Evolutionary conservation across 208 protist genomes (phyloP).

Genomic region (Acanthamoeba lenticulata): DNA sequence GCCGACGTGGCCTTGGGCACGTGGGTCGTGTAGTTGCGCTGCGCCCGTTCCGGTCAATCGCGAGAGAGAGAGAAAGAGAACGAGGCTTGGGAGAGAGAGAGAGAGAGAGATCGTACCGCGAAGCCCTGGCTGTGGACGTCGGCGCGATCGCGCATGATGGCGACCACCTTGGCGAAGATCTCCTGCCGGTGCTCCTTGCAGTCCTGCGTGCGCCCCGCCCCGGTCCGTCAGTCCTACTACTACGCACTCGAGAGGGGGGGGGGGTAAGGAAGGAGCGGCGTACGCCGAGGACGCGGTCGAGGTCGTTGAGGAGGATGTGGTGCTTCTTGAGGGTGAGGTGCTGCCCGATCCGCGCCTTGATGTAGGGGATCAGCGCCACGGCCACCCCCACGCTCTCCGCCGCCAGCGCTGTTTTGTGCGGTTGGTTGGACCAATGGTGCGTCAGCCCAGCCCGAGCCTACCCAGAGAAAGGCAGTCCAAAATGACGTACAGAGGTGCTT

Average conservation of each 20-base stretch:
- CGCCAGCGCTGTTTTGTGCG: background rate
- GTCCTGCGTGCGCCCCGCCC: background rate
- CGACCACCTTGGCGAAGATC: slow-evolving; percentile 78
- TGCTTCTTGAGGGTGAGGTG: slow-evolving; percentile 48
- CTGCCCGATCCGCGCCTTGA: slow-evolving; percentile 58
- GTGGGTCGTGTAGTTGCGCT: slow-evolving; percentile 24
- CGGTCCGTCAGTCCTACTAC: no score
- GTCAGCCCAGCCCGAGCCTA: no score
- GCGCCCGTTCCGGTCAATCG: background rate
- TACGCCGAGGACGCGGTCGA: slow-evolving; percentile 67
- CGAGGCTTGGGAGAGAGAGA: background rate
- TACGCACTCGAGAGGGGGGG: background rate
- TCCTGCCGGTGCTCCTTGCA: slow-evolving; percentile 74
- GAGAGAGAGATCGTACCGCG: background rate
- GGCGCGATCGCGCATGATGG: slow-evolving; percentile 77
- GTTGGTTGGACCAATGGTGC: background rate
- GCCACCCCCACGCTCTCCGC: slow-evolving; percentile 17
- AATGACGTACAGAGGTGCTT: slow-evolving; percentile 77
- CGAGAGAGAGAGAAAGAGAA: background rate
- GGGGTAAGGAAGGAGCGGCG: background rate
- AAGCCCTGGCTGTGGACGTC: slow-evolving; percentile 29
- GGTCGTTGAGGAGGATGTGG: slow-evolving; percentile 69
- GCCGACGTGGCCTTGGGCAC: background rate
- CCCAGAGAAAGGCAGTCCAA: background rate
- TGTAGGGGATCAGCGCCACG: slow-evolving; percentile 33